A percentile compares a stretch with the other conserved stretches of the same genome.
phyloP scores from a whole-genome alignment of 225 moss, liverwort and hornwort genomes.

The Polytrichum formosum region DNA sequence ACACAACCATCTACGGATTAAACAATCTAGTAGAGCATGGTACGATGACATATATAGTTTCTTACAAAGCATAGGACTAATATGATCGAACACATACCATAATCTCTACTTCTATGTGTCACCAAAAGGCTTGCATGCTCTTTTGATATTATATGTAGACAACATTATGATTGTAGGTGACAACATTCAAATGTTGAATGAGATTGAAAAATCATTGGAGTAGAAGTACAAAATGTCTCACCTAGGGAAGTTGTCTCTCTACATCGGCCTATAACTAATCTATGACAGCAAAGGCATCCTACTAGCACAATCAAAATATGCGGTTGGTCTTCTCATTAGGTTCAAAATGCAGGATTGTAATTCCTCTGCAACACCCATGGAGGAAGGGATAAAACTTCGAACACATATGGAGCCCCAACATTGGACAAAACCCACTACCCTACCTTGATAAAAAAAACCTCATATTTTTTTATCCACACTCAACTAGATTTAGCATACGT shows the following conservation, averaged over 20 bases:
- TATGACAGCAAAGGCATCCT: neutral
- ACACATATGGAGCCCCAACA: neutral
- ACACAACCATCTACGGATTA: neutral
- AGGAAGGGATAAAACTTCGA: neutral
- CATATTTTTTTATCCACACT: too few relatives aligned
- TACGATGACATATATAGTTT: neutral
- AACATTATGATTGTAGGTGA: neutral
- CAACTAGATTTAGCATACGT: too few relatives aligned
- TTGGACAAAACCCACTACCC: neutral
- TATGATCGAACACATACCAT: neutral
- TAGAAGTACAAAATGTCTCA: neutral
- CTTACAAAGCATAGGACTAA: neutral
- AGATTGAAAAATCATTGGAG: neutral
- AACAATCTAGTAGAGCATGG: neutral
- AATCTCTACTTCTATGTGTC: neutral
- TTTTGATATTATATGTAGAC: neutral
- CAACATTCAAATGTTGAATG: neutral
- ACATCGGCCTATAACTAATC: neutral
- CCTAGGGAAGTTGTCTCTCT: neutral
- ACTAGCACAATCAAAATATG: neutral
- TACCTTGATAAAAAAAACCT: neutral
- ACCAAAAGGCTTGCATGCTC: neutral
- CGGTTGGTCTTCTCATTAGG: neutral
- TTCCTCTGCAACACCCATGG: neutral
- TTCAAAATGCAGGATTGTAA: neutral